Evolutionary conservation across 345 rosid species (phyloP), one percentile per base, ranked within the genome.

Genomic region (Laguncularia racemosa): DNA sequence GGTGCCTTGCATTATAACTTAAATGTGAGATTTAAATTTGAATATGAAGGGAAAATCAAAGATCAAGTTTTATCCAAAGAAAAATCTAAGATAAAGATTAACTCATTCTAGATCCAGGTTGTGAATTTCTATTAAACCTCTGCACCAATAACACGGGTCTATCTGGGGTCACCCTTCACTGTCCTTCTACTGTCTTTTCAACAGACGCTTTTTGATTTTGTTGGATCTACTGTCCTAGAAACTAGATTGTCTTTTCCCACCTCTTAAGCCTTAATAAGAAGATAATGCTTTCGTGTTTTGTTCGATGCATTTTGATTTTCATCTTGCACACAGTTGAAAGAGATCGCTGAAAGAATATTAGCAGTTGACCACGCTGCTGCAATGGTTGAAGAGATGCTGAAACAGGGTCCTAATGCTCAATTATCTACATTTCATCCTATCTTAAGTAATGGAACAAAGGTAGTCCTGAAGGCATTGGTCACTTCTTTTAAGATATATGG

Each of bases 361-460:
- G 96, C 93, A 17, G 96, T 89, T 65, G 98, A 92, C 74, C 80
- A 65, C 63, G 98, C 96, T 16, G 98, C 96, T 62, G 78, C 84
- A 64, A 71, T 83, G 80, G 76, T 92, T 56, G 98, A 92, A 58
- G 98, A 92, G 61, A 84, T 89, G 81, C 77, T 92, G 71, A 88
- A 82, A 78, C 95, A 73, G 75, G 80, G 84, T 57, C 83, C 66
- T 56, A 76, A 53, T 50, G 53, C 66, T 46, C 84, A 64, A 43
- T 67, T 64, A 47, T 48, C 71, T 47, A 53, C 69, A 53, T 64
- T 56, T 46, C 72, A 56, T 21, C 57, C 58, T 12, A 63, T 50
- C 40, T 26, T 55, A 52, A 64, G 72, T 66, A 64, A 80, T 50
- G 69, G 72, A 33, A 50, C 60, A 66, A 77, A 77, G 79, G 85